These are phyloP conservation scores for Thalassiosira exigua DNA, from an alignment of 352 stramenopile genomes.

Conservation along the genomic window DNA sequence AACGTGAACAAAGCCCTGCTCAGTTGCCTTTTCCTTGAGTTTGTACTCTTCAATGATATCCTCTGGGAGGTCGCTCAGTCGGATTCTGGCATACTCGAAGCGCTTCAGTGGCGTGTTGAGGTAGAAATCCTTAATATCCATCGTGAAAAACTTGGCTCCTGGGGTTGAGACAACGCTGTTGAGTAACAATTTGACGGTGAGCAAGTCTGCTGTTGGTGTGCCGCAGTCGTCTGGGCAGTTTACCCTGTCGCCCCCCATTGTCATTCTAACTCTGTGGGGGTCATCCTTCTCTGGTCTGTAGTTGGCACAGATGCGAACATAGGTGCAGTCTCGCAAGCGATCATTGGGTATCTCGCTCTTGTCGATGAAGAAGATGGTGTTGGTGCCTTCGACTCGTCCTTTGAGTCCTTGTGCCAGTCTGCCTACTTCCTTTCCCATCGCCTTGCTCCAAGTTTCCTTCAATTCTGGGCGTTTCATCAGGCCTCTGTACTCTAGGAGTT, in stretches of 20 bases:
- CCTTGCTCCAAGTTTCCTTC: conserved; percentile 27
- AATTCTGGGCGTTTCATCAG: conserved; percentile 13
- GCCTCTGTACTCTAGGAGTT: conserved; percentile 35
- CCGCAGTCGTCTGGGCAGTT: conserved; percentile 22
- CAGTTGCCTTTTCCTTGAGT: not conserved
- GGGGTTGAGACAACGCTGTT: conserved; percentile 47
- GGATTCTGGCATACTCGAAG: conserved; percentile 45
- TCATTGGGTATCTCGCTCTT: conserved; percentile 30
- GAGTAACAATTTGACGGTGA: conserved; percentile 42
- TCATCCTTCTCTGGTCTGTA: conserved; percentile 20
- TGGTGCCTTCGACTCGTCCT: conserved; percentile 31
- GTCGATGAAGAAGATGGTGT: conserved; percentile 61
- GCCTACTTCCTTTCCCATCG: conserved; percentile 48
- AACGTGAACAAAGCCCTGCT: conserved; percentile 25
- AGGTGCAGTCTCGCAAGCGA: conserved; percentile 20
- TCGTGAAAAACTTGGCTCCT: conserved; percentile 25
- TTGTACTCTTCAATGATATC: conserved; percentile 44
- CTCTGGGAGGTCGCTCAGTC: conserved; percentile 8
- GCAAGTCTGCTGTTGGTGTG: conserved; percentile 11
- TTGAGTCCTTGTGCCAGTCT: conserved; percentile 37
- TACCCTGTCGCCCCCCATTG: conserved; percentile 8
- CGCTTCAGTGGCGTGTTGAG: conserved; percentile 3
- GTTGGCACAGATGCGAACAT: conserved; percentile 13
- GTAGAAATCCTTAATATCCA: conserved; percentile 25
- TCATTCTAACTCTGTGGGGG: not conserved